These are phyloP conservation scores for Lepidium africanum DNA, from an alignment of 345 rosid species.

Conservation along the genomic window DNA sequence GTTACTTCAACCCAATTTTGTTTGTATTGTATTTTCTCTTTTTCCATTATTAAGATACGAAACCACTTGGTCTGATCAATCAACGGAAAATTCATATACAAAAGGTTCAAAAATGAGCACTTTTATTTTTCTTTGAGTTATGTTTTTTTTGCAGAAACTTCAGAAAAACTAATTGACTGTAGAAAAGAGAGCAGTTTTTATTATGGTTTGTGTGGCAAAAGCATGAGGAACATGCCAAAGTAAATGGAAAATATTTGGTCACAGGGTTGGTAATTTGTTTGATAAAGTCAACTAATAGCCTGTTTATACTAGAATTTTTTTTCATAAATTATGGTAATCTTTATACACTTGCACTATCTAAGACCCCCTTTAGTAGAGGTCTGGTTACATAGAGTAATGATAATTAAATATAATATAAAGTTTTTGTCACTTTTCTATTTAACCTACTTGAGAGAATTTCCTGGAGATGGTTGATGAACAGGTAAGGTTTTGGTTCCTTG, in stretches of 20 bases:
- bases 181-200: not conserved
- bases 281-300: conserved; percentile 15
- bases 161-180: not conserved
- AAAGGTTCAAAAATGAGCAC: not conserved
- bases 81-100: not conserved
- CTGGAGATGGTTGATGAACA: conserved; percentile 21
- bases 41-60: no score
- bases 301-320: not conserved
- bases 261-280: conserved; percentile 16
- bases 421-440: conserved; percentile 23
- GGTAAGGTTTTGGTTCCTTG: conserved; percentile 21
- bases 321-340: not conserved
- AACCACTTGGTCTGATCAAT: no score
- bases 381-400: not conserved
- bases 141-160: no score
- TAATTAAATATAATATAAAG: not conserved
- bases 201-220: not conserved
- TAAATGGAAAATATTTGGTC: not conserved
- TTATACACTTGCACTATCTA: not conserved
- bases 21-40: not conserved
- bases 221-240: not conserved
- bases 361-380: not conserved
- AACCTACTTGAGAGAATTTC: conserved; percentile 27
- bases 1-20: not conserved
- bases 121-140: no score